Base-by-base conservation (phyloP, 768 basidiomycete genomes). In the Infundibulicybe gibba region DNA sequence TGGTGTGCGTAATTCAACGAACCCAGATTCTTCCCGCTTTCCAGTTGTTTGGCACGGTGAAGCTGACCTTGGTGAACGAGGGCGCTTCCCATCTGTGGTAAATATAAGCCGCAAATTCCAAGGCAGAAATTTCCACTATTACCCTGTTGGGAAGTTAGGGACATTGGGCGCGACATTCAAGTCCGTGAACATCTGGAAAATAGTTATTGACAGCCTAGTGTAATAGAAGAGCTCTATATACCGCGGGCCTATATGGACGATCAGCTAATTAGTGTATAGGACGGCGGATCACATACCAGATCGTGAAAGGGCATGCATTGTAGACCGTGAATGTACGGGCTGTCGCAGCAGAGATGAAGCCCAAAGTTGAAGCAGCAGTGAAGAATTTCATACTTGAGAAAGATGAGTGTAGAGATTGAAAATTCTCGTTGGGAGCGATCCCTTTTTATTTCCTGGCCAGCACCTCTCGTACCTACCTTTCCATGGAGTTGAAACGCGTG, bases 41-140 rank as follows among this genome's bases (percentile, higher is more conserved):
- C 84, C 85, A 87, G 56, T 77, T 71, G 52, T 81, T 71, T 11
- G 83, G 83, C 30, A 87, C 81, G 25, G 56, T 56, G 60, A 83
- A 77, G 37, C 62, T 66, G 40, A 75, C 71, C 11, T 61, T 55
- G 15, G 67, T 66, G 19, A 51, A 63, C 0, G 73, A 49, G 3
- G 41, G 30, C 10, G 73, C 74, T 49, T 67, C 64, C 75, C 74
- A 76, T 13, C 74, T 72, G 32, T 10, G 41, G 12, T 39, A 12
- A 37, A 25, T 25, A 25, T 25, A 4, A 25, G 25, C 8, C 8
- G 25, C n/a, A 8, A 25, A 25, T 4, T 25, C 3, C 25, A 25
- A 25, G 25, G 8, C 25, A 25, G 25, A 25, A 8, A 25, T 25
- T 25, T 25, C 25, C 25, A 25, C 25, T 4, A 25, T 16, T 47